phyloP scores from a whole-genome alignment of 1,284 basidiomycete species.

The Trichosporon coremiiforme region DNA sequence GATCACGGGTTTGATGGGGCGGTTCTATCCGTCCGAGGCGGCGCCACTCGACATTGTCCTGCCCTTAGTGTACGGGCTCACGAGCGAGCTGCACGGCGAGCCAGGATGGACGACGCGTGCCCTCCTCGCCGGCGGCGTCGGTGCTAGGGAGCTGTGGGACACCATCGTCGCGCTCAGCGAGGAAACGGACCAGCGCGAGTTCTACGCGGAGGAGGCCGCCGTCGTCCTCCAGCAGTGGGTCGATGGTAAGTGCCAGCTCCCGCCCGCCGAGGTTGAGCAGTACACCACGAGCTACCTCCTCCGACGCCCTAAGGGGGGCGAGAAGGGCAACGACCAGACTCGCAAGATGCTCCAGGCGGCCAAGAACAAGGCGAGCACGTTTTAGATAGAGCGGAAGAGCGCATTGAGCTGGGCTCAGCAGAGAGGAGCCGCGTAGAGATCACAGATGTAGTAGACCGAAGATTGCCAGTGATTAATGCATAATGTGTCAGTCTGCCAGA shows the following conservation, averaged over 20 bases:
- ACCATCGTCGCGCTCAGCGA: constrained; percentile 41
- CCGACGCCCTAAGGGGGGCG: constrained; percentile 25
- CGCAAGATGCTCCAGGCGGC: constrained; percentile 43
- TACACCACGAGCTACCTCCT: constrained; percentile 48
- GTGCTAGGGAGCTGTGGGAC: constrained; percentile 48
- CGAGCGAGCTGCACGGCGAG: constrained; percentile 10
- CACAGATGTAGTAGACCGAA: not conserved
- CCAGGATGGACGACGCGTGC: constrained; percentile 45
- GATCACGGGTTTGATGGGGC: constrained; percentile 71
- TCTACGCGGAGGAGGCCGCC: constrained; percentile 50
- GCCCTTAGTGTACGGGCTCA: constrained; percentile 46
- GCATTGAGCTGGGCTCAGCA: too few species aligned
- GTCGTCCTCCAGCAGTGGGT: constrained; percentile 39
- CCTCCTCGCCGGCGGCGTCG: constrained; percentile 46
- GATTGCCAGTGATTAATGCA: constrained; percentile 4
- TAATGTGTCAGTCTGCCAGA: constrained; percentile 12
- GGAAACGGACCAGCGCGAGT: constrained; percentile 45
- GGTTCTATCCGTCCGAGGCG: constrained; percentile 87
- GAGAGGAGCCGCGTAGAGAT: not conserved
- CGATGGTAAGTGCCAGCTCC: constrained; percentile 25
- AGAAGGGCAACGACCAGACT: constrained; percentile 28
- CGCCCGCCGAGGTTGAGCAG: constrained; percentile 42
- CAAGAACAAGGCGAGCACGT: constrained; percentile 42
- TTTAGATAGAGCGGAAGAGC: constrained; percentile 25
- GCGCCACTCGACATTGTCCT: constrained; percentile 45